Evolutionary conservation across 306 rosid species (phyloP).

Genomic region (Corylus heterophylla): DNA sequence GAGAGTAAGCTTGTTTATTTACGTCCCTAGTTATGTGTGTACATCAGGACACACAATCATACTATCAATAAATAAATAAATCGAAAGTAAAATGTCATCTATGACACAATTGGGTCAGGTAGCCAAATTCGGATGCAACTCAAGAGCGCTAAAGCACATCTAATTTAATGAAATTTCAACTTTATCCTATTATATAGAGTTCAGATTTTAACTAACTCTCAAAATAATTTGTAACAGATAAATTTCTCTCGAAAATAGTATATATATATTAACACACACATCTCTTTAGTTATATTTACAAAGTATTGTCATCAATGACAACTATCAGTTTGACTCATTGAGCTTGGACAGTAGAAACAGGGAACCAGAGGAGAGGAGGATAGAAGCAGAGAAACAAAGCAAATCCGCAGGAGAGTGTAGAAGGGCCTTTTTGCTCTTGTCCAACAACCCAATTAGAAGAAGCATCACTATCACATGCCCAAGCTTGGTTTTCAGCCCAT

Average conservation of each 20-base stretch:
- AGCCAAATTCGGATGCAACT: not conserved
- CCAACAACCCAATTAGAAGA: slow-evolving; percentile 83
- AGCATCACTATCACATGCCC: slow-evolving; percentile 98
- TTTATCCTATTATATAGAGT: not conserved
- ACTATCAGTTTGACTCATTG: slow-evolving; percentile 34
- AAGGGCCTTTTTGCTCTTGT: slow-evolving; percentile 74
- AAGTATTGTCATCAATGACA: not conserved
- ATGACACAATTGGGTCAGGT: not conserved
- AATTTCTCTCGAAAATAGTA: not conserved
- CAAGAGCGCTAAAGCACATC: not conserved
- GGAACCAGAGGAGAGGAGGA: slow-evolving; percentile 80
- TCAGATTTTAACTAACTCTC: not conserved
- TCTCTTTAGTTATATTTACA: not conserved
- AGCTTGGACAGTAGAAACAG: slow-evolving; percentile 78
- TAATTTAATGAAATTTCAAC: not conserved
- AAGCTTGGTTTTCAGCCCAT: slow-evolving; percentile 87
- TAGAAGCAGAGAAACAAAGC: slow-evolving; percentile 79
- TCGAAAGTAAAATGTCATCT: not conserved
- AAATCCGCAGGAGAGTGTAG: slow-evolving; percentile 76
- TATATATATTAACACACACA: not conserved
- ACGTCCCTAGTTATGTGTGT: too few species aligned
- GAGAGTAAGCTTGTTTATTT: too few species aligned
- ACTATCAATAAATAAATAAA: not conserved
- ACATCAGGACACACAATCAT: too few species aligned
- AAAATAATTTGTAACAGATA: too few species aligned